A percentile compares a stretch with the other conserved stretches of the same genome.
Conservation (phyloP, 441 rosid species). For the Iberis amara region DNA sequence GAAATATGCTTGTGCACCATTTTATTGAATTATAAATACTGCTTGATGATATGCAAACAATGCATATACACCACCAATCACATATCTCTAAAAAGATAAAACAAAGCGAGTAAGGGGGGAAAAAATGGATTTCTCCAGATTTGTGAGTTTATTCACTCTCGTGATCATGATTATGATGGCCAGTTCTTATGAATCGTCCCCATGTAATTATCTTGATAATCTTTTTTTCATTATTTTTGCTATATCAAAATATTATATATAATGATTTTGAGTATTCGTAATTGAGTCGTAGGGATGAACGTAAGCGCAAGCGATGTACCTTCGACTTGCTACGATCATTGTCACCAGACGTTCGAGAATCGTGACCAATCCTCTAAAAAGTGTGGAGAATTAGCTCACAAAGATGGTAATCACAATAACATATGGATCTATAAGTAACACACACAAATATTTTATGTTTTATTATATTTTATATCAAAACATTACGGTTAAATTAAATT, state of each 20-base stretch:
- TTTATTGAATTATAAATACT: too few species aligned
- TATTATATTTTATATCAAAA: too few species aligned
- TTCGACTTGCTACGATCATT: not conserved
- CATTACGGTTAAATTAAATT: too few species aligned
- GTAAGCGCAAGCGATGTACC: slow-evolving; percentile 17
- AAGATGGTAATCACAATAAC: slow-evolving; percentile 16
- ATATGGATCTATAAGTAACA: too few species aligned
- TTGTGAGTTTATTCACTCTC: not conserved
- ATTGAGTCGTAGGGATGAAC: slow-evolving; percentile 14
- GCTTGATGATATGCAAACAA: too few species aligned
- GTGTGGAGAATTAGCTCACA: slow-evolving; percentile 12
- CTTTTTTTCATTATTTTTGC: too few species aligned
- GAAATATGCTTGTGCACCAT: too few species aligned
- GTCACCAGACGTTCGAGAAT: slow-evolving; percentile 8
- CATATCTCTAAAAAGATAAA: too few species aligned
- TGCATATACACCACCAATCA: too few species aligned
- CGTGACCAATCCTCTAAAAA: slow-evolving; percentile 3
- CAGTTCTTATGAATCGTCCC: not conserved
- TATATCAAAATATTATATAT: not conserved
- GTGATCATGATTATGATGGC: not conserved
- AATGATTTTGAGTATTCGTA: not conserved
- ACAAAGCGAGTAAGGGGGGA: too few species aligned
- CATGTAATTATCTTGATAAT: slow-evolving; percentile 4
- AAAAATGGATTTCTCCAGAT: slow-evolving; percentile 15
- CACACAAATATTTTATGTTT: too few species aligned